A percentile compares a stretch with the other conserved stretches of the same genome.
Evolutionary conservation across 2,329 filamentous ascomycete genomes (phyloP).

Genomic region (Neonectria neomacrospora): DNA sequence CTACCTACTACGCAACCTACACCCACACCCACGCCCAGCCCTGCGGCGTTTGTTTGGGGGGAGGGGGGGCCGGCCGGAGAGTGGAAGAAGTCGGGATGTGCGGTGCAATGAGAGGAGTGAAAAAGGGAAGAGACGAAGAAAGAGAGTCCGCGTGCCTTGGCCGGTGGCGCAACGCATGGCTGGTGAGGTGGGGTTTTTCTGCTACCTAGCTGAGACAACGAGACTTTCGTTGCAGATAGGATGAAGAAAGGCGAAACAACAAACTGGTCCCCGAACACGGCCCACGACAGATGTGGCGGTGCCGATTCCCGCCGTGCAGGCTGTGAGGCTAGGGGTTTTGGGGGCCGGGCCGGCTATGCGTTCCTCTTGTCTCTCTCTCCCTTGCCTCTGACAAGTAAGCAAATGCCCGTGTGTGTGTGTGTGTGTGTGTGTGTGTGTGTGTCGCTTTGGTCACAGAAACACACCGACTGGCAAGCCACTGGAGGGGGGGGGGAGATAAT

Average conservation of each 20-base stretch:
- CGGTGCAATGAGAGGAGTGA: background rate
- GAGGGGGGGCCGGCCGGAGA: background rate
- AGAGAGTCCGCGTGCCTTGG: conserved; percentile 6
- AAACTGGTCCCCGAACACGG: conserved; percentile 5
- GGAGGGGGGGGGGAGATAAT: background rate
- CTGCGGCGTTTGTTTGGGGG: conserved; percentile 3
- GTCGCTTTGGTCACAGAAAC: background rate
- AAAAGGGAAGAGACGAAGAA: background rate
- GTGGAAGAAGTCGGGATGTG: background rate
- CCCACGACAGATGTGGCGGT: conserved; percentile 40
- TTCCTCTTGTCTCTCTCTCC: conserved; percentile 11
- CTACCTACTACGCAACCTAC: conserved; percentile 20
- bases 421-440: background rate
- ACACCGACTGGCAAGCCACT: background rate
- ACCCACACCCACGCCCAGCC: conserved; percentile 9
- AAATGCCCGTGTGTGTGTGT: no score
- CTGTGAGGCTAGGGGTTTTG: background rate
- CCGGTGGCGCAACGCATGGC: conserved; percentile 13
- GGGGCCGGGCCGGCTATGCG: conserved; percentile 11
- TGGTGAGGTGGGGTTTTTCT: background rate
- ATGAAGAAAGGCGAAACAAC: conserved; percentile 14
- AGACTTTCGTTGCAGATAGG: background rate
- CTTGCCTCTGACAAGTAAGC: background rate
- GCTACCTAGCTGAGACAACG: background rate
- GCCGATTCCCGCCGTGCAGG: conserved; percentile 23